Evolutionary conservation across 768 basidiomycete species (phyloP).

Genomic region (Auricularia sp.): DNA sequence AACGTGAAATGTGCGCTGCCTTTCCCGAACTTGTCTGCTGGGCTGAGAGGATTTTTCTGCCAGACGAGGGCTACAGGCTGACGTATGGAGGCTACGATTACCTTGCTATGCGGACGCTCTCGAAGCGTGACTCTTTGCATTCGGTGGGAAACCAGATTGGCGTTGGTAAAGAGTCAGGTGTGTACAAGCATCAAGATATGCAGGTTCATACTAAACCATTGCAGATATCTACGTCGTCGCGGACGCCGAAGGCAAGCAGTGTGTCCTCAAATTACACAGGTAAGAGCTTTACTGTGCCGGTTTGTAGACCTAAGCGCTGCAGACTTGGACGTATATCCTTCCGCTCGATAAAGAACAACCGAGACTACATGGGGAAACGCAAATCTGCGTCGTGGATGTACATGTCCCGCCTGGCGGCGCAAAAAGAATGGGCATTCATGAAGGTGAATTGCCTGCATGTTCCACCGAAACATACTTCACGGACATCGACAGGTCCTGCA

Average conservation of each 20-base stretch:
- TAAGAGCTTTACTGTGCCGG: constrained; percentile 21
- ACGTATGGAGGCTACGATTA: constrained; percentile 99
- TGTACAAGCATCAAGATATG: constrained; percentile 10
- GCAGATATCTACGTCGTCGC: constrained; percentile 86
- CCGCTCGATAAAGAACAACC: constrained; percentile 89
- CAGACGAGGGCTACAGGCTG: constrained; percentile 93
- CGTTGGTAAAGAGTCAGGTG: constrained; percentile 95
- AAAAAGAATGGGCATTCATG: constrained; percentile 99
- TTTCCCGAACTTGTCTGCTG: background rate
- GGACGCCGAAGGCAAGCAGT: constrained; percentile 69
- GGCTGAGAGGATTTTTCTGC: background rate
- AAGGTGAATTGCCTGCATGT: constrained; percentile 46
- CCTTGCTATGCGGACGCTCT: constrained; percentile 86
- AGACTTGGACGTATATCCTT: constrained; percentile 97
- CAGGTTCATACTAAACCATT: background rate
- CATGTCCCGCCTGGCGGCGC: constrained; percentile 90
- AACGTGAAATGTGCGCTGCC: constrained; percentile 76
- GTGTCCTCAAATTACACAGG: constrained; percentile 93
- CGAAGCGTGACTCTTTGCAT: constrained; percentile 77
- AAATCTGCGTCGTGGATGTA: constrained; percentile 99
- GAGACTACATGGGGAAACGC: constrained; percentile 92
- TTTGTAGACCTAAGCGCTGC: constrained; percentile 3
- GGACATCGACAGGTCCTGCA: constrained; percentile 57
- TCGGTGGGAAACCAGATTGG: constrained; percentile 97
- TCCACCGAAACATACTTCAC: background rate